Evolutionary conservation across 1,284 basidiomycete genomes (phyloP).

Genomic region (Prillingera fragicola): DNA sequence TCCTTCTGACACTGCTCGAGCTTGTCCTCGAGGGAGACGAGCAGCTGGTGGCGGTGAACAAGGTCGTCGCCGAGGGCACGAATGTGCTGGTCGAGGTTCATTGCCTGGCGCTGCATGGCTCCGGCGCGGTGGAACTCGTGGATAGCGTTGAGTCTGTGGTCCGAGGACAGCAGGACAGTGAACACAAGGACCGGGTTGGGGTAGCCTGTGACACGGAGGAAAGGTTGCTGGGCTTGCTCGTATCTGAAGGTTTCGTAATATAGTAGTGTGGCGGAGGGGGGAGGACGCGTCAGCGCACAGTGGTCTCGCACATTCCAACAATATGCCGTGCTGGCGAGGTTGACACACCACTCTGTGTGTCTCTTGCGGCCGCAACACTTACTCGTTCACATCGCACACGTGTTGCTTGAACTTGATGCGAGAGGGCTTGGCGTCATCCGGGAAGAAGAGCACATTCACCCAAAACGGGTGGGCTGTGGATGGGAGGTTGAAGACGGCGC

Average conservation of each 20-base stretch:
- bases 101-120: constrained; percentile 23
- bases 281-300: constrained; percentile 13
- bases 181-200: constrained; percentile 41
- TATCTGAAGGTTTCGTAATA: constrained; percentile 29
- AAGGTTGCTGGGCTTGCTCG: constrained; percentile 36
- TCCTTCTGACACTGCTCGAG: constrained; percentile 21
- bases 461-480: constrained; percentile 42
- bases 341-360: background rate
- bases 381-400: constrained; percentile 46
- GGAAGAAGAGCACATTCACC: constrained; percentile 44
- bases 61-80: constrained; percentile 28
- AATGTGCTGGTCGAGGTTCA: constrained; percentile 26
- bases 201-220: constrained; percentile 25
- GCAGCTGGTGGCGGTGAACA: constrained; percentile 26
- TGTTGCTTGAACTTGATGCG: constrained; percentile 48
- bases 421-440: constrained; percentile 37
- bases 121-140: constrained; percentile 41
- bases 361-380: too few relatives aligned
- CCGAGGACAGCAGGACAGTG: constrained; percentile 43
- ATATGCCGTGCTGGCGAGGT: too few relatives aligned
- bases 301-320: too few relatives aligned
- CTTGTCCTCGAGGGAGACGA: constrained; percentile 36
- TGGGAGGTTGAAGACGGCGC: constrained; percentile 42
- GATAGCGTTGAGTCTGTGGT: constrained; percentile 38
- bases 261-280: background rate